Base-by-base conservation (phyloP, 176 grass and related monocot genomes). In the Otatea glauca region DNA sequence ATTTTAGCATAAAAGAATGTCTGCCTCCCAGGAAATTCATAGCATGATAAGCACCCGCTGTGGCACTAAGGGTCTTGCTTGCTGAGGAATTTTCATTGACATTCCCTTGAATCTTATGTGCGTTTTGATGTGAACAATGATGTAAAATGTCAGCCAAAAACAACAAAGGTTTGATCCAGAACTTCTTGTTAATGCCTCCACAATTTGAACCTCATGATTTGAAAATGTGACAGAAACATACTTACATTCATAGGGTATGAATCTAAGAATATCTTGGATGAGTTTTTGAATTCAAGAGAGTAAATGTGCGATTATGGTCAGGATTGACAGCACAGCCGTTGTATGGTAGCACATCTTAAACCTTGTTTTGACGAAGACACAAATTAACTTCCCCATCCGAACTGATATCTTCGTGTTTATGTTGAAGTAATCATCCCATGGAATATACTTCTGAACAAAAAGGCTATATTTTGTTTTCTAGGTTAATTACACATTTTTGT, bases 1-100 rank as follows among this genome's bases (percentile, higher is more conserved):
- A 80, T 65, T 70, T 43, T 53, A 80, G 59, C 45, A 66, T n/a
- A 66, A 62, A 55, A 34, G 48, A 76, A 68, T 56, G 18, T 32
- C 18, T 27, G 16, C 45, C 10, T 43, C 54, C 27, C 15, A 62
- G 21, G 38, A 72, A 65, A 55, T 43, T 29, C 23, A 14, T 53
- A 24, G 58, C 58, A 78, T 35, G 14, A 25, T 50, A 76, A 27
- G 29, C 49, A 77, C n/a, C 34, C 38, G 1, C 3, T 0, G 16
- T 43, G 27, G 1, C 44, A 83, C 32, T 56, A 86, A 53, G 14
- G 16, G 4, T 17, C 9, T 27, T 65, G 34, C 76, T 63, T 56
- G 9, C 9, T 49, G 34, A 76, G 18, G 5, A 11, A 1, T 66
- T 38, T 62, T 47, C 49, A 25, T 66, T 16, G 5, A 7, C 11